phyloP scores from a whole-genome alignment of 2,329 filamentous ascomycete species.

The Cordyceps javanica region DNA sequence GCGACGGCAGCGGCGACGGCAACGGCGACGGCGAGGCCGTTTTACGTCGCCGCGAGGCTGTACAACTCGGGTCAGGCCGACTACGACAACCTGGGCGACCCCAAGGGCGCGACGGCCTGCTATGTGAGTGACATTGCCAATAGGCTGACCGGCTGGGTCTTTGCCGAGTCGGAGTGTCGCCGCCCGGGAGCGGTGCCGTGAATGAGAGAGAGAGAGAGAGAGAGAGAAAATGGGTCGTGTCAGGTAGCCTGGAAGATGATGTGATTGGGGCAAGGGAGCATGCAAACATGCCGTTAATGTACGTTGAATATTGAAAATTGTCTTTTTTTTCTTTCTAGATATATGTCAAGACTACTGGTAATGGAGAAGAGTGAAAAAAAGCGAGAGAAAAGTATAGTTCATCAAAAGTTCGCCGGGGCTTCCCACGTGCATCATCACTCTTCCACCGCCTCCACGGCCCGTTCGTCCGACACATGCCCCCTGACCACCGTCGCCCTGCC shows the following conservation, averaged over 20 bases:
- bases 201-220: not conserved
- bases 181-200: not conserved
- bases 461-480: too few relatives aligned
- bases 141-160: not conserved
- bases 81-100: not conserved
- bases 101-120: not conserved
- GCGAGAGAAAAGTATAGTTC: too few relatives aligned
- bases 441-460: not conserved
- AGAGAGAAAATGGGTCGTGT: not conserved
- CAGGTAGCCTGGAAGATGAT: not conserved
- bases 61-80: constrained; percentile 2
- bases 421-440: too few relatives aligned
- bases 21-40: not conserved
- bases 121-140: not conserved
- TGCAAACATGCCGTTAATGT: too few relatives aligned
- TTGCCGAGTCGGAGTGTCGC: not conserved
- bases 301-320: too few relatives aligned
- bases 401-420: too few relatives aligned
- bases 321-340: too few relatives aligned
- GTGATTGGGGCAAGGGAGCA: not conserved
- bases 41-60: not conserved
- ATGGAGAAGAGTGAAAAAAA: not conserved
- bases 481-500: not conserved
- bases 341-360: too few relatives aligned
- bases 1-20: not conserved